phyloP scores from a whole-genome alignment of 2,329 filamentous ascomycete species.

The Ophiostoma quercus region DNA sequence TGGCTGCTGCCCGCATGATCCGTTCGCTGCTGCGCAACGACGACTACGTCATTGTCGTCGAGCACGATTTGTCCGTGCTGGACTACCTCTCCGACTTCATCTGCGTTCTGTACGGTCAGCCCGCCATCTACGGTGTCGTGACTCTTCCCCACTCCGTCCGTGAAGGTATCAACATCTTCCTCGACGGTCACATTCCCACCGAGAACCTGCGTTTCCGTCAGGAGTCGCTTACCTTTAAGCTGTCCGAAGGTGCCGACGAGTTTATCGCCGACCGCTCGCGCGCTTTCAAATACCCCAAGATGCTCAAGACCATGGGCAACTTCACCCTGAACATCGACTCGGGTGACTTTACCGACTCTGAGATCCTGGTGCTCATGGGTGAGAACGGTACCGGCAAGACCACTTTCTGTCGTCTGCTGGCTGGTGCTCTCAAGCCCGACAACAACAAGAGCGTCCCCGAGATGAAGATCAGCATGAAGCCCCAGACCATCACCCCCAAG shows the following conservation, averaged over 20 bases:
- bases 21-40: constrained; percentile 81
- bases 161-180: constrained; percentile 98
- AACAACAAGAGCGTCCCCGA: constrained; percentile 70
- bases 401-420: constrained; percentile 94
- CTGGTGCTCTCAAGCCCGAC: constrained; percentile 89
- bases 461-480: constrained; percentile 83
- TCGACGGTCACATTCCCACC: constrained; percentile 91
- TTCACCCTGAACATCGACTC: constrained; percentile 68
- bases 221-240: constrained; percentile 91
- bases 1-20: constrained; percentile 86
- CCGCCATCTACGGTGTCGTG: constrained; percentile 95
- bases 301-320: constrained; percentile 87
- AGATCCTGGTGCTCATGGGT: constrained; percentile 99
- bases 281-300: constrained; percentile 79
- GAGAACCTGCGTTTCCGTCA: constrained; percentile 98
- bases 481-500: constrained; percentile 98
- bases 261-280: constrained; percentile 78
- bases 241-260: constrained; percentile 83
- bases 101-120: constrained; percentile 92
- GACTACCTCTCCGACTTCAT: constrained; percentile 99
- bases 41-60: constrained; percentile 96
- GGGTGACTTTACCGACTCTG: constrained; percentile 92
- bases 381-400: constrained; percentile 98
- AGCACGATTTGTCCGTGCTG: constrained; percentile 97
- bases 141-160: constrained; percentile 92